These are phyloP conservation scores for Sideroxylon spinosum DNA, from an alignment of 179 eudicot species.

Conservation along the genomic window DNA sequence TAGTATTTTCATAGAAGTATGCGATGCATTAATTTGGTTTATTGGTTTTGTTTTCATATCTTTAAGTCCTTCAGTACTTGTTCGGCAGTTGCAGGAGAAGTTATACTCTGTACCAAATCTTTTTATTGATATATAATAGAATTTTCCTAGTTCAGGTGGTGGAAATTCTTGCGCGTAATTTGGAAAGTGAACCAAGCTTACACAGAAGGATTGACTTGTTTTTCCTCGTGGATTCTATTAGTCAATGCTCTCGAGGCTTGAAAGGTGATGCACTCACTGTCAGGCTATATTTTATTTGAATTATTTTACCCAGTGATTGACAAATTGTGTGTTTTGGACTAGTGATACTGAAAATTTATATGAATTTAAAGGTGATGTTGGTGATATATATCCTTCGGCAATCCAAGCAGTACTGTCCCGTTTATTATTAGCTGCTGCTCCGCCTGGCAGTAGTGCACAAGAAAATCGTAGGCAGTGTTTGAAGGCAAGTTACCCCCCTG, in stretches of 20 bases:
- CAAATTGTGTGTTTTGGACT: too few species aligned
- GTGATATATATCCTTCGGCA: slow-evolving; percentile 63
- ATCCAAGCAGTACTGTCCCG: slow-evolving; percentile 75
- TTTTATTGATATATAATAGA: slow-evolving; percentile 7
- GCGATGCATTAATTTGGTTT: background rate
- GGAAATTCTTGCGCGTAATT: slow-evolving; percentile 60
- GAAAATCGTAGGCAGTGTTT: slow-evolving; percentile 93
- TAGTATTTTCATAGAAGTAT: background rate
- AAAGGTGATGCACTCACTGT: slow-evolving; percentile 45
- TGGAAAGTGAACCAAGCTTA: slow-evolving; percentile 74
- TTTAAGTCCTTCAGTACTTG: background rate
- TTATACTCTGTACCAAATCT: background rate
- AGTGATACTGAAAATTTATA: slow-evolving; percentile 12
- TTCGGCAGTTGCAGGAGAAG: background rate
- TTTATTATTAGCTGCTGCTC: slow-evolving; percentile 89
- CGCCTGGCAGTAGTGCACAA: slow-evolving; percentile 74
- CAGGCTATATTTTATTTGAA: background rate
- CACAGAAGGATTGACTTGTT: slow-evolving; percentile 79
- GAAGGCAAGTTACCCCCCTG: slow-evolving; percentile 46
- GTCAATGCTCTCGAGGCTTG: slow-evolving; percentile 68
- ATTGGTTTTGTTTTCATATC: background rate
- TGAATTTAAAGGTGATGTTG: slow-evolving; percentile 53
- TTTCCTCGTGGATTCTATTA: slow-evolving; percentile 92
- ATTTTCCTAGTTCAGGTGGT: slow-evolving; percentile 52
- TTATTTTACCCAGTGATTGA: too few species aligned